phyloP scores from a whole-genome alignment of 371 early-diverging fungal species.

The Cokeromyces recurvatus region DNA sequence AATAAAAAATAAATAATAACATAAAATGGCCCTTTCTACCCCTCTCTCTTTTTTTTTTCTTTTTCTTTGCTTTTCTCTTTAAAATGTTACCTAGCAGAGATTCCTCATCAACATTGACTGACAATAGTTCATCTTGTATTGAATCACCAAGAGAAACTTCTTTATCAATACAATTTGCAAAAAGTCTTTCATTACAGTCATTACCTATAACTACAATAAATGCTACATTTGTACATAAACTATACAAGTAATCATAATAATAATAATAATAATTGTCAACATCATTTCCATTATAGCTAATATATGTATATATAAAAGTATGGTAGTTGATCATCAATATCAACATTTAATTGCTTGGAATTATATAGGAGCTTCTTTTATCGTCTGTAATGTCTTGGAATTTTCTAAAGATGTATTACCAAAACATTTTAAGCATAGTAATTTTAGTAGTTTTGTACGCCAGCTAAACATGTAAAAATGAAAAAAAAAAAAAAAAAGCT shows the following conservation, averaged over 20 bases:
- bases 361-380: constrained; percentile 79
- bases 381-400: constrained; percentile 85
- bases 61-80: background rate
- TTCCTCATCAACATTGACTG: constrained; percentile 11
- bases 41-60: constrained; percentile 2
- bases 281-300: too few species aligned
- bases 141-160: constrained; percentile 19
- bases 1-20: background rate
- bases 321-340: constrained; percentile 76
- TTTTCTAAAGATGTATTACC: constrained; percentile 87
- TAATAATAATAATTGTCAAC: too few species aligned
- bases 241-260: constrained; percentile 49
- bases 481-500: too few species aligned
- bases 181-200: constrained; percentile 16
- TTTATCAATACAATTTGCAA: constrained; percentile 8
- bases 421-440: constrained; percentile 81
- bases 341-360: constrained; percentile 84
- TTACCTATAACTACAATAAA: constrained; percentile 5
- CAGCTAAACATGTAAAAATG: constrained; percentile 81
- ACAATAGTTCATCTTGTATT: constrained; percentile 19
- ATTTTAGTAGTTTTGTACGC: constrained; percentile 82
- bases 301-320: too few species aligned
- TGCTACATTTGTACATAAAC: constrained; percentile 36
- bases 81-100: constrained; percentile 14
- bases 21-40: background rate